Evolutionary conservation across 2,329 filamentous ascomycete genomes (phyloP), one percentile per base, ranked within the genome.

Genomic region (Fusarium azukiicola): DNA sequence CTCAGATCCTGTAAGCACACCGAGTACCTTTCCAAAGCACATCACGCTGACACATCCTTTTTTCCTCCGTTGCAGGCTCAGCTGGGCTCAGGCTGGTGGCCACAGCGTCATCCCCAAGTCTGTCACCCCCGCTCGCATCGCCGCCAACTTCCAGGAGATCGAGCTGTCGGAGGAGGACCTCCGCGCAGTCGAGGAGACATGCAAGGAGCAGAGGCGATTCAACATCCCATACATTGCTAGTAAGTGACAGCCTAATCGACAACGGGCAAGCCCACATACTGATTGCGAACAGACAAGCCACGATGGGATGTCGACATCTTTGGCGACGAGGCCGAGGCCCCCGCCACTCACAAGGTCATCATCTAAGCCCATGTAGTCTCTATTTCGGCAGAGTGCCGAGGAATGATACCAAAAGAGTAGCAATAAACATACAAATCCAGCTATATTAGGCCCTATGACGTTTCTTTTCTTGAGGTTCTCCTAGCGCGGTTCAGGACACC

Each of bases 41-140:
- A 38, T 56, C 11, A 36, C 19, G 23, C 66, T 68, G 40, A 68
- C 47, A 40, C 44, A n/a, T 50, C 47, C 12, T 9, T 52, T 50
- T 12, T 5, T 21, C 44, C 36, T 49, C 27, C 16, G n/a, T 38
- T 2, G 40, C 17, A 70, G 52, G 90, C 85, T 93, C 87, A 82
- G 94, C 88, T 94, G 93, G 92, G 84, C 88, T 89, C 83, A 91
- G 87, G 79, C 89, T 40, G 87, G 92, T 77, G 94, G 93, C 64
- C 94, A 93, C 86, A 93, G 91, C 80, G 95, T 96, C 79, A 96
- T 96, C 80, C 95, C 95, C 82, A 96, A 96, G 90, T 94, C 92
- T 27, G 94, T 96, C 78, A 95, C 91, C 74, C 90, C 92, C 58
- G 89, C 89, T 52, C 92, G 95, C 69, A 96, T 96, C 78, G 88